Evolutionary conservation across 192 early-diverging fungal species (phyloP).

Genomic region (Coemansia sp.): DNA sequence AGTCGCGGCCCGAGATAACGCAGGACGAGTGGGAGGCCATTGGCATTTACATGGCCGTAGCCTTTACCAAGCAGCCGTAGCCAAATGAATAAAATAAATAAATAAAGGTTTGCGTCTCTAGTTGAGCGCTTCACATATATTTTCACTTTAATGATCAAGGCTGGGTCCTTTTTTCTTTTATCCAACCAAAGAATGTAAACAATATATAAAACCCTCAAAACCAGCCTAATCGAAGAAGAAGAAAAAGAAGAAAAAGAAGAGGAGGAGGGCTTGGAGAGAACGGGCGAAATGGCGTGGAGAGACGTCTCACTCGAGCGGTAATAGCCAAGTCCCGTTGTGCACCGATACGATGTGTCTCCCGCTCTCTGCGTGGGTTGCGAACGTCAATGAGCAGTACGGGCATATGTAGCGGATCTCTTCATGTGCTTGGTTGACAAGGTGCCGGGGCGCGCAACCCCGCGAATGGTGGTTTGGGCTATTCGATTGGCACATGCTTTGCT

Average conservation of each 20-base stretch:
- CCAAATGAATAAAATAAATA: neutral
- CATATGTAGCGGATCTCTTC: slow-evolving; percentile 13
- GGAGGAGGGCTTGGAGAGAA: no score
- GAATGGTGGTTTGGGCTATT: neutral
- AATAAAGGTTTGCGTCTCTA: no score
- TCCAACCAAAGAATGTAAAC: no score
- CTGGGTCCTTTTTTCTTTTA: no score
- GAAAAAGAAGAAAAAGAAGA: no score
- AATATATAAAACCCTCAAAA: no score
- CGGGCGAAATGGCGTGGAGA: no score
- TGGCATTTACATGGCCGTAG: slow-evolving; percentile 55
- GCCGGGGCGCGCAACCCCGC: neutral
- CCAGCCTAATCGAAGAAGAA: no score
- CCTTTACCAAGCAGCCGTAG: slow-evolving; percentile 13
- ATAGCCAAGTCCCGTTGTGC: slow-evolving; percentile 14
- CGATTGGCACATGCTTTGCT: neutral
- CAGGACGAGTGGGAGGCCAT: slow-evolving; percentile 92
- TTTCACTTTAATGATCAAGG: no score
- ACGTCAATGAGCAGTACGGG: slow-evolving; percentile 7
- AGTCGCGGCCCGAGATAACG: slow-evolving; percentile 61
- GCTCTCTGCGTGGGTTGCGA: slow-evolving; percentile 33
- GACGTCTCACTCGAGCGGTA: neutral
- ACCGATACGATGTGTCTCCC: slow-evolving; percentile 39
- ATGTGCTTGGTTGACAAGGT: slow-evolving; percentile 2
- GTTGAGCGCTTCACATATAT: no score